Percentiles rank a stretch among this genome's conserved stretches.
Evolutionary conservation across 768 basidiomycete genomes (phyloP).

Genomic region (Termitomyces eurrhizus): DNA sequence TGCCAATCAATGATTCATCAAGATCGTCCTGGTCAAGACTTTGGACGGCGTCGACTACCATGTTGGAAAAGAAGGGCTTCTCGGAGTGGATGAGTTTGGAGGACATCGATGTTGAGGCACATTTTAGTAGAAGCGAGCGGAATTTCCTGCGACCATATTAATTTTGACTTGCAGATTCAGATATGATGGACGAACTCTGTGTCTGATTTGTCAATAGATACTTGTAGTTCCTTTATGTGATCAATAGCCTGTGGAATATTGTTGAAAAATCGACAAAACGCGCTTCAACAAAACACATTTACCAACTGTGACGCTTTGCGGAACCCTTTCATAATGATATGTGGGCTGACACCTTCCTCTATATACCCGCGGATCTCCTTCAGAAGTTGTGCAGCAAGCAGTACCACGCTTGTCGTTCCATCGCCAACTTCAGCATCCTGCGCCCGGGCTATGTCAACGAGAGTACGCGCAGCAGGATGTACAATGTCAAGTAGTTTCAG

Average conservation of each 20-base stretch:
- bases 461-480: constrained; percentile 95
- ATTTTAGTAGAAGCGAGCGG: constrained; percentile 91
- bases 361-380: constrained; percentile 90
- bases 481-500: constrained; percentile 96
- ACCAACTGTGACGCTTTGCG: constrained; percentile 84
- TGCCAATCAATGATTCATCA: constrained; percentile 93
- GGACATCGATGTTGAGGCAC: constrained; percentile 99
- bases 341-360: constrained; percentile 96
- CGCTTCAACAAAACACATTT: constrained; percentile 24
- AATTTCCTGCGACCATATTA: constrained; percentile 59
- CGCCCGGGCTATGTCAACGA: constrained; percentile 97
- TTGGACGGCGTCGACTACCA: constrained; percentile 97
- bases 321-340: constrained; percentile 97
- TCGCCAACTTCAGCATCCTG: constrained; percentile 99
- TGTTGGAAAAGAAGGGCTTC: constrained; percentile 97
- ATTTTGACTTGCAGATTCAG: constrained; percentile 13
- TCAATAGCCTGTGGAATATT: constrained; percentile 63
- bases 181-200: constrained; percentile 61
- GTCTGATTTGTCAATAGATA: constrained; percentile 85
- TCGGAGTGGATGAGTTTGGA: constrained; percentile 98
- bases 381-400: constrained; percentile 90
- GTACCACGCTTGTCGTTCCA: constrained; percentile 94
- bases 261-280: constrained; percentile 3
- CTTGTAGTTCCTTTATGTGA: constrained; percentile 85
- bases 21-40: constrained; percentile 91